phyloP scores from a whole-genome alignment of 805 yeast species.

The Lipomyces sp. region DNA sequence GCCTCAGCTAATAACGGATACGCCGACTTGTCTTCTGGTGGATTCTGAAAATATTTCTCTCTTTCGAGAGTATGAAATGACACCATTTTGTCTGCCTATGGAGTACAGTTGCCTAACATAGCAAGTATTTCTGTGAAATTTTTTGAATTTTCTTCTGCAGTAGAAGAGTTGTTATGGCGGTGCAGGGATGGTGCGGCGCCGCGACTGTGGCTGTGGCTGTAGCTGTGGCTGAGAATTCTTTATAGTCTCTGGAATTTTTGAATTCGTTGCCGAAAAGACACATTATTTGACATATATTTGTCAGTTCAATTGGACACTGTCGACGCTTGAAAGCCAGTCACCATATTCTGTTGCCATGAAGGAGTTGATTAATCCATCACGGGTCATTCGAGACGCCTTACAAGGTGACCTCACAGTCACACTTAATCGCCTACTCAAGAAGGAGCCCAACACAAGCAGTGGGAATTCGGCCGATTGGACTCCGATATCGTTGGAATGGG shows the following conservation, averaged over 20 bases:
- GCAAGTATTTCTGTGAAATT: background rate
- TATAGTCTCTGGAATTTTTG: too few species aligned
- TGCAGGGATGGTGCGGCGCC: background rate
- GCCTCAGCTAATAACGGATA: conserved; percentile 86
- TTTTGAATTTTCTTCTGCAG: background rate
- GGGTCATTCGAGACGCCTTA: too few species aligned
- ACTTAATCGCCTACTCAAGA: too few species aligned
- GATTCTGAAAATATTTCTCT: conserved; percentile 81
- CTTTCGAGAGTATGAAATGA: conserved; percentile 84
- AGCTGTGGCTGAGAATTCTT: too few species aligned
- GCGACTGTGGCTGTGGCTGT: background rate
- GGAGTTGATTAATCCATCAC: too few species aligned
- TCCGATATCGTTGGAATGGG: background rate
- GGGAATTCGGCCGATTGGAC: background rate
- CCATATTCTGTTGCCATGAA: too few species aligned
- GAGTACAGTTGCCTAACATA: background rate
- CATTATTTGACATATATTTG: too few species aligned
- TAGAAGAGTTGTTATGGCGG: background rate
- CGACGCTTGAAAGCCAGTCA: too few species aligned
- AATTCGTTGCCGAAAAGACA: too few species aligned
- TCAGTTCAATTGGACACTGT: too few species aligned
- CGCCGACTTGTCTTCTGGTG: conserved; percentile 84
- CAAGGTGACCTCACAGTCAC: too few species aligned
- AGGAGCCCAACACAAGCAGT: too few species aligned
- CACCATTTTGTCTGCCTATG: conserved; percentile 24